phyloP scores from a whole-genome alignment of 164 flowering plant species.

The Amborella trichopoda region DNA sequence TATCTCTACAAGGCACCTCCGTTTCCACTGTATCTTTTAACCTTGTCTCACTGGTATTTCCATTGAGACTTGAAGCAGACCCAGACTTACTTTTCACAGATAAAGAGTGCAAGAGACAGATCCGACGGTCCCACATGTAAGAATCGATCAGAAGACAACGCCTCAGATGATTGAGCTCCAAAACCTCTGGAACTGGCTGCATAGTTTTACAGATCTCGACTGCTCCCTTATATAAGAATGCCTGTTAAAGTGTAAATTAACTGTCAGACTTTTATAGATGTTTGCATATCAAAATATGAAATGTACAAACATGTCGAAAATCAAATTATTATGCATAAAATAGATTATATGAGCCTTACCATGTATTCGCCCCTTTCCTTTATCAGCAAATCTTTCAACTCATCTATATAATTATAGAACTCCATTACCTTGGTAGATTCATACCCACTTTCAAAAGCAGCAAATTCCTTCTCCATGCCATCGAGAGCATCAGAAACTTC shows the following conservation, averaged over 20 bases:
- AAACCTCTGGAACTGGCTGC: slow-evolving; percentile 33
- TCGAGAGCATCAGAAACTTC: slow-evolving; percentile 53
- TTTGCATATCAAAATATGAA: background rate
- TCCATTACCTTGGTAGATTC: slow-evolving; percentile 24
- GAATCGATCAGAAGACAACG: slow-evolving; percentile 59
- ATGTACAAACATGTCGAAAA: background rate
- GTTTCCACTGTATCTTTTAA: slow-evolving; percentile 30
- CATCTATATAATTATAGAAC: slow-evolving; percentile 35
- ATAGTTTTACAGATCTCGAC: slow-evolving; percentile 17
- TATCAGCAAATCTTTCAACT: slow-evolving; percentile 44
- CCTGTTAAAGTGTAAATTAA: slow-evolving; percentile 23
- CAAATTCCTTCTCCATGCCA: slow-evolving; percentile 36
- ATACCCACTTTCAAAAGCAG: slow-evolving; percentile 14
- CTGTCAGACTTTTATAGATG: background rate
- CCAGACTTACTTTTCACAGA: slow-evolving; percentile 20
- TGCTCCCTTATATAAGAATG: slow-evolving; percentile 26
- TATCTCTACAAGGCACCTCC: slow-evolving; percentile 16
- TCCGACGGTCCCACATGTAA: slow-evolving; percentile 67
- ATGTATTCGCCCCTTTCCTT: slow-evolving; percentile 53
- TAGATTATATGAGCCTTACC: slow-evolving; percentile 26
- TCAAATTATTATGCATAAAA: background rate
- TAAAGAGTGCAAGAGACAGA: slow-evolving; percentile 46
- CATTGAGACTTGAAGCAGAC: slow-evolving; percentile 14
- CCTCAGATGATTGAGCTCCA: slow-evolving; percentile 62
- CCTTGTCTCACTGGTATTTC: slow-evolving; percentile 14